These are phyloP conservation scores for Acrocalymma vagum DNA, from an alignment of 2,329 filamentous ascomycete genomes.

Conservation along the genomic window DNA sequence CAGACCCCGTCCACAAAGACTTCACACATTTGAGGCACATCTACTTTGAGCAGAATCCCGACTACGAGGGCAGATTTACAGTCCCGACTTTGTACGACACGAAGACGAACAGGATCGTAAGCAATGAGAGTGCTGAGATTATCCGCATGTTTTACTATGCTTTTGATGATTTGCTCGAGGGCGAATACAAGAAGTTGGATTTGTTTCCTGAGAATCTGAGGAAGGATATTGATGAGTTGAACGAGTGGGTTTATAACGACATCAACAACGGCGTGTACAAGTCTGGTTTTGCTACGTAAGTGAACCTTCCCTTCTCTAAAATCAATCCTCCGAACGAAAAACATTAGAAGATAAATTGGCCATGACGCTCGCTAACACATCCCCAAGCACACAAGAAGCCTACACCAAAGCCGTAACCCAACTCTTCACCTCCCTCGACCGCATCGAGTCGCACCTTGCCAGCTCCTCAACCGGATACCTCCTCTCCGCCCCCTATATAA, in stretches of 20 bases:
- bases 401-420: constrained; percentile 56
- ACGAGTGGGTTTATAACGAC: constrained; percentile 62
- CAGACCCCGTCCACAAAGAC: constrained; percentile 71
- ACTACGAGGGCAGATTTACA: constrained; percentile 83
- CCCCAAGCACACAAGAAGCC: constrained; percentile 54
- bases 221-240: constrained; percentile 57
- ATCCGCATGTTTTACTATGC: constrained; percentile 86
- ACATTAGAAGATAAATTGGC: background rate
- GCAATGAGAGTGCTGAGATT: constrained; percentile 92
- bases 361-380: constrained; percentile 3
- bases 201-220: constrained; percentile 55
- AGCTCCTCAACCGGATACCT: constrained; percentile 56
- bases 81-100: constrained; percentile 89
- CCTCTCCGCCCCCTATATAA: constrained; percentile 53
- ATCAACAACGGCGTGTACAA: constrained; percentile 64
- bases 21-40: constrained; percentile 80
- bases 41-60: constrained; percentile 77
- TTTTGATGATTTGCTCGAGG: constrained; percentile 71
- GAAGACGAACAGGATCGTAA: constrained; percentile 78
- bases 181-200: constrained; percentile 54
- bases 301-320: constrained; percentile 12
- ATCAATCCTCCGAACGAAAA: background rate
- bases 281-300: constrained; percentile 59
- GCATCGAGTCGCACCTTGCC: constrained; percentile 54
- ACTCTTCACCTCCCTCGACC: constrained; percentile 59